A percentile compares a stretch with the other conserved stretches of the same genome.
Evolutionary conservation across 208 protist genomes (phyloP).

Genomic region (Leishmania tropica): DNA sequence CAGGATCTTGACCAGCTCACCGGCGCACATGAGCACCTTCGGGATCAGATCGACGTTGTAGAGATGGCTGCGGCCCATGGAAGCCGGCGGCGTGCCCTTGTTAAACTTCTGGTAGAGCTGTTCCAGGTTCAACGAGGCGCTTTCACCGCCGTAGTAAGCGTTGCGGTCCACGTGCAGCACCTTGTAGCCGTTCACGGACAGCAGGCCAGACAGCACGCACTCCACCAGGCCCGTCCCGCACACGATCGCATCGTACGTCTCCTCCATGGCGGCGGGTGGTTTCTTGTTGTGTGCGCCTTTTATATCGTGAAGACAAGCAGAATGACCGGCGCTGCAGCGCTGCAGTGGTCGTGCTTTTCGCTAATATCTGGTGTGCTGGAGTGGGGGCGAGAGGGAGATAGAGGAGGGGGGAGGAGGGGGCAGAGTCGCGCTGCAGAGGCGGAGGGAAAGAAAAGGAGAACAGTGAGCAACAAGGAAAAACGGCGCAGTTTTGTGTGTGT

Average conservation of each 20-base stretch:
- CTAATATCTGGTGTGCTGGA: not conserved
- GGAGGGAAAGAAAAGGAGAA: not conserved
- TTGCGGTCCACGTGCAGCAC: slow-evolving; percentile 99
- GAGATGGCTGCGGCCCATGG: slow-evolving; percentile 93
- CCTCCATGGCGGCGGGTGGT: slow-evolving; percentile 60
- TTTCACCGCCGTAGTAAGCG: slow-evolving; percentile 99
- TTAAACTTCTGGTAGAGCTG: slow-evolving; percentile 97
- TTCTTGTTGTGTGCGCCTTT: not conserved
- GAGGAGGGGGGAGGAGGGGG: not conserved
- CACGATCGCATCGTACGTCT: slow-evolving; percentile 97
- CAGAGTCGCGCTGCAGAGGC: no score
- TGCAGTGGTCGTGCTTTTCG: not conserved
- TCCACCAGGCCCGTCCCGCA: slow-evolving; percentile 99
- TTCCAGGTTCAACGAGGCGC: slow-evolving; percentile 98
- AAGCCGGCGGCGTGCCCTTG: slow-evolving; percentile 68
- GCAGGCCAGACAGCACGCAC: slow-evolving; percentile 96
- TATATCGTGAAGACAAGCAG: not conserved
- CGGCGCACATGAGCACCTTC: slow-evolving; percentile 99
- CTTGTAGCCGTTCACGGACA: slow-evolving; percentile 97
- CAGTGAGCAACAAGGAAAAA: not conserved
- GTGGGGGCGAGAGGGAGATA: not conserved
- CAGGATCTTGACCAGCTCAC: slow-evolving; percentile 98
- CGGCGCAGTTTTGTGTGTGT: not conserved
- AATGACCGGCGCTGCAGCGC: not conserved
- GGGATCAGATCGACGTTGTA: slow-evolving; percentile 99